Base-by-base conservation (phyloP, 2,329 filamentous ascomycete species). In the Colletotrichum liaoningense region DNA sequence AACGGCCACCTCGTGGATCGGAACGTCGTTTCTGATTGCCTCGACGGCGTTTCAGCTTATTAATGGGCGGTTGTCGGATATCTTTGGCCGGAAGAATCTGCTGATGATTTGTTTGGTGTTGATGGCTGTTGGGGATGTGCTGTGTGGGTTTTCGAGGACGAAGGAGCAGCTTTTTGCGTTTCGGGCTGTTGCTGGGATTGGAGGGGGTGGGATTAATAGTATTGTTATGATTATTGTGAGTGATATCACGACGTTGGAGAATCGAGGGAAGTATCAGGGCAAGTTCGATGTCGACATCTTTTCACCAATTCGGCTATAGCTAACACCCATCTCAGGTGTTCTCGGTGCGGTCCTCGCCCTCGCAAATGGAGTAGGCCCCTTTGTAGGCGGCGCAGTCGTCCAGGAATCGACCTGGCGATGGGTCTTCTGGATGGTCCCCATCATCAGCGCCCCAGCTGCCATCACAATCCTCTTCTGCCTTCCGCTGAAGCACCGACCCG, bases 361-460 rank as follows among this genome's bases (percentile, higher is more conserved):
- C n/a, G 80, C 77, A 3, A 82, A 82, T 19, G 86, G 85, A 1
- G 82, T 86, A 63, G 81, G 82, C 7, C 81, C 80, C 1, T 76
- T 81, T n/a, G 74, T 82, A 3, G 81, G 79, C 11, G 80, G 80
- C 14, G 75, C 76, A 1, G 68, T 83, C 7, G 78, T 79, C 2
- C 75, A 82, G n/a, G 64, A 73, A 1, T 65, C 76, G 4, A 77
- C 75, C 0, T 83, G 81, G 81, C 67, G 79, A 49, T 81, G 81
- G 80, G 74, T 78, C 1, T 79, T 80, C 63, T 80, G 77, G 75
- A 74, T 77, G 71, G 77, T 79, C 0, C 77, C 78, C 6, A 75
- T 80, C 58, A 75, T 76, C 60, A 74, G 75, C 2, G 74, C 67
- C 0, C 77, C 75, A 4, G 75, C 76, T 4, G 69, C 77, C 19